These are phyloP conservation scores for Dacryopinax primogenitus DNA, from an alignment of 768 basidiomycete genomes.

Conservation along the genomic window DNA sequence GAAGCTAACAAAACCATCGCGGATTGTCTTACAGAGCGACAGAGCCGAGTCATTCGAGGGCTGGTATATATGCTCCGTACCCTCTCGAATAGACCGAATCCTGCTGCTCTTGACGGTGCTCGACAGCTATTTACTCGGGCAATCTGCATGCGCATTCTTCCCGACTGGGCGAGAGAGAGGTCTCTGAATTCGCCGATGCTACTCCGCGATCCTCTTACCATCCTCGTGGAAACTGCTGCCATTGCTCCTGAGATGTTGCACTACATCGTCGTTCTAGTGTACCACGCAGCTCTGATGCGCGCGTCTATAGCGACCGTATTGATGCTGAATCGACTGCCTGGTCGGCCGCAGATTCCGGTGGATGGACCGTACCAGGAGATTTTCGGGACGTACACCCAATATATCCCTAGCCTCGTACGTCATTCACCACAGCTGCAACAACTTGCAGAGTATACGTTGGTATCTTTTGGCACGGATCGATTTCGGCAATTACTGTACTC, in stretches of 20 bases:
- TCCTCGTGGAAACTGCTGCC: constrained; percentile 80
- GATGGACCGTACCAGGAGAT: constrained; percentile 47
- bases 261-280: constrained; percentile 75
- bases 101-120: constrained; percentile 57
- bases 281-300: constrained; percentile 81
- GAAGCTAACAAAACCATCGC: constrained; percentile 40
- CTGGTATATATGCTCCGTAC: constrained; percentile 56
- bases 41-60: constrained; percentile 63
- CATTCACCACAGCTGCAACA: constrained; percentile 82
- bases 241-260: constrained; percentile 81
- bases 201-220: constrained; percentile 76
- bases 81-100: constrained; percentile 56
- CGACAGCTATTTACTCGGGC: constrained; percentile 66
- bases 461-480: constrained; percentile 66
- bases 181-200: constrained; percentile 77
- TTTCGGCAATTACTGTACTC: constrained; percentile 78
- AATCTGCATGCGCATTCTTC: constrained; percentile 76
- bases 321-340: constrained; percentile 47
- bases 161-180: constrained; percentile 81
- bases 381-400: constrained; percentile 77
- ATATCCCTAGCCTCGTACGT: constrained; percentile 81
- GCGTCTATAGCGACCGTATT: constrained; percentile 77
- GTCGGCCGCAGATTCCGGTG: neutral
- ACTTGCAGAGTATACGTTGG: constrained; percentile 64
- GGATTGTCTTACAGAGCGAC: constrained; percentile 66